phyloP scores from a whole-genome alignment of 2,329 filamentous ascomycete genomes.

The Leptosphaerulina australis region DNA sequence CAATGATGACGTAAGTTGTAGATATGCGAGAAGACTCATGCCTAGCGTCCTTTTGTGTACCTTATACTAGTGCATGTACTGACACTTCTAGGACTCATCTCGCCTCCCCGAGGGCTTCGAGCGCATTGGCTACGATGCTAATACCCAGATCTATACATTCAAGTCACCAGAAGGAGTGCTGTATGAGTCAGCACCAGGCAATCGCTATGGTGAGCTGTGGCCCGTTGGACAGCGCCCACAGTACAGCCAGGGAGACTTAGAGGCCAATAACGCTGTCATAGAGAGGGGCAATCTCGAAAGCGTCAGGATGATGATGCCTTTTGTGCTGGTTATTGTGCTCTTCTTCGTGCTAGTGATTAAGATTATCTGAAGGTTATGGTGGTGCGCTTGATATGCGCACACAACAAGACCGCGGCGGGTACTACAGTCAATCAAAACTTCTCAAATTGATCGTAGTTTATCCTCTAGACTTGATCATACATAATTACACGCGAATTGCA shows the following conservation, averaged over 20 bases:
- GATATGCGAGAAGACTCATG: too few species aligned
- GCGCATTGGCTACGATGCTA: conserved; percentile 63
- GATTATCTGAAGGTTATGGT: background rate
- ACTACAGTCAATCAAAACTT: background rate
- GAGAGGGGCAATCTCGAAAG: conserved; percentile 45
- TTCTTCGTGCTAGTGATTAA: conserved; percentile 56
- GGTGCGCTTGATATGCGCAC: background rate
- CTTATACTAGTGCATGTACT: too few species aligned
- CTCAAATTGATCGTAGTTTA: background rate
- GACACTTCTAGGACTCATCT: conserved; percentile 51
- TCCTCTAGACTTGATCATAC: background rate
- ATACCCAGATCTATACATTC: conserved; percentile 61
- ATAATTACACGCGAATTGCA: background rate
- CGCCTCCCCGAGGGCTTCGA: conserved; percentile 63
- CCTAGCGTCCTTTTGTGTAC: too few species aligned
- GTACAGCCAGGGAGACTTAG: conserved; percentile 24
- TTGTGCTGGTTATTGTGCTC: conserved; percentile 61
- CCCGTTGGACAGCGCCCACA: conserved; percentile 23
- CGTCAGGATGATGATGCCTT: conserved; percentile 64
- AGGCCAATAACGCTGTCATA: conserved; percentile 27
- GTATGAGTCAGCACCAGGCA: conserved; percentile 60
- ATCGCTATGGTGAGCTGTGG: conserved; percentile 56
- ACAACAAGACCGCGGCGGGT: background rate
- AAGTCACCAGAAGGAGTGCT: conserved; percentile 56
- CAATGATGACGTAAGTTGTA: conserved; percentile 15